Evolutionary conservation across 2,329 filamentous ascomycete species (phyloP).

Genomic region (Stachybotrys chlorohalonatus): DNA sequence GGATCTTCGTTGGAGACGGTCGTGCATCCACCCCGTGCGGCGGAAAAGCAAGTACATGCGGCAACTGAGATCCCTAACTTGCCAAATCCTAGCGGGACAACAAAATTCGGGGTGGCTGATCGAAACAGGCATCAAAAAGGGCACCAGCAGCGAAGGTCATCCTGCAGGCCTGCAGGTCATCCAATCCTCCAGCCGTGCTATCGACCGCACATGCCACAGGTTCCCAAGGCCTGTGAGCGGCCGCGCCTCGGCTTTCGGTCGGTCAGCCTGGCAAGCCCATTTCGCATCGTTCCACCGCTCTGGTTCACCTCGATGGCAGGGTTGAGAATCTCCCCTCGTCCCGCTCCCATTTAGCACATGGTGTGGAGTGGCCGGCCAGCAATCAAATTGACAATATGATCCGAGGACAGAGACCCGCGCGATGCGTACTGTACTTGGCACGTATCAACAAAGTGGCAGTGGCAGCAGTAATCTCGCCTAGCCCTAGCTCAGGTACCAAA

Average conservation of each 20-base stretch:
- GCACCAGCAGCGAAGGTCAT: neutral
- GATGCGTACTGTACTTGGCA: neutral
- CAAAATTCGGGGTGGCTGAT: too few species aligned
- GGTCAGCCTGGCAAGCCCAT: neutral
- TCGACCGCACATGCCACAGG: neutral
- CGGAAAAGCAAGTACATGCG: neutral
- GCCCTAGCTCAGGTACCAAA: neutral
- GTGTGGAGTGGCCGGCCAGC: neutral
- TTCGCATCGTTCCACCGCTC: neutral
- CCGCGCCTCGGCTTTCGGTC: neutral
- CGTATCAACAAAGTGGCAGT: neutral
- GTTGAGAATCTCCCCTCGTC: neutral
- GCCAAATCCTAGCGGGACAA: too few species aligned
- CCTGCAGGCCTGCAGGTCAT: too few species aligned
- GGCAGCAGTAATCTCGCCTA: neutral
- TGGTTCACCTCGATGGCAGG: neutral
- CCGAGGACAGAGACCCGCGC: neutral
- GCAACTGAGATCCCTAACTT: too few species aligned
- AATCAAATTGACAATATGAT: neutral
- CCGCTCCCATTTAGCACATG: neutral
- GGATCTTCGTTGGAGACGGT: neutral
- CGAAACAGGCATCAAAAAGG: neutral
- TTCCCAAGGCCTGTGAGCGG: neutral
- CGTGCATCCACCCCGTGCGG: neutral
- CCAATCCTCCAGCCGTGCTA: neutral